Base-by-base conservation (phyloP, 225 moss, liverwort and hornwort genomes). In the Anthoceros angustus region DNA sequence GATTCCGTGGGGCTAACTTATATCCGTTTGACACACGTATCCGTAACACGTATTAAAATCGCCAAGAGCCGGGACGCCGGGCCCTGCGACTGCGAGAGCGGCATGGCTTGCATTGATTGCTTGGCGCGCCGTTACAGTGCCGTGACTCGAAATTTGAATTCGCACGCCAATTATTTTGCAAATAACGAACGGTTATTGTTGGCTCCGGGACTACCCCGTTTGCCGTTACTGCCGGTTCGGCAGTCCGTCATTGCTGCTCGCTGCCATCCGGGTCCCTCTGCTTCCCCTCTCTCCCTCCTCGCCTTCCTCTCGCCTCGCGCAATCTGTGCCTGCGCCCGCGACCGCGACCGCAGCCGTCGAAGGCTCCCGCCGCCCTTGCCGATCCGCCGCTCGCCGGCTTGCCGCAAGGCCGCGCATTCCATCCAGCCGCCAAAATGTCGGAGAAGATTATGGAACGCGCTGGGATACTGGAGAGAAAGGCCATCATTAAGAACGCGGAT, bases 391-490 rank as follows among this genome's bases (percentile, higher is more conserved):
- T 32, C 32, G 32, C 32, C 32, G 1, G 32, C 32, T 32, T 32
- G 32, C 32, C 32, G 32, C 32, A 32, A 32, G 32, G 32, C 32
- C 32, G 32, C 32, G 32, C 55, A 18, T 55, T 55, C 55, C 55
- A 55, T 5, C 49, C 49, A 50, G 49, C 32, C 4, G 32, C 4
- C 39, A 71, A 63, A 62, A 77, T 74, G 84, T 82, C 84, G 71
- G 88, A 95, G 75, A 95, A 91, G 79, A 86, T 86, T 70, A 86
- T 83, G 73, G 90, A 89, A 82, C 87, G 87, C 65, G 78, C 80
- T 42, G 89, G 93, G 66, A 84, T 90, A 74, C 75, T 95, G 80
- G 93, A 94, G 81, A 90, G 90, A 75, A 94, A 94, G 82, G 90
- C 90, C 39, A 86, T 94, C 70, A 81, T 94, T 63, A 94, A 94